A percentile compares a stretch with the other conserved stretches of the same genome.
Evolutionary conservation across 305 asterid species (phyloP).

Genomic region (Fraxinus floribunda): DNA sequence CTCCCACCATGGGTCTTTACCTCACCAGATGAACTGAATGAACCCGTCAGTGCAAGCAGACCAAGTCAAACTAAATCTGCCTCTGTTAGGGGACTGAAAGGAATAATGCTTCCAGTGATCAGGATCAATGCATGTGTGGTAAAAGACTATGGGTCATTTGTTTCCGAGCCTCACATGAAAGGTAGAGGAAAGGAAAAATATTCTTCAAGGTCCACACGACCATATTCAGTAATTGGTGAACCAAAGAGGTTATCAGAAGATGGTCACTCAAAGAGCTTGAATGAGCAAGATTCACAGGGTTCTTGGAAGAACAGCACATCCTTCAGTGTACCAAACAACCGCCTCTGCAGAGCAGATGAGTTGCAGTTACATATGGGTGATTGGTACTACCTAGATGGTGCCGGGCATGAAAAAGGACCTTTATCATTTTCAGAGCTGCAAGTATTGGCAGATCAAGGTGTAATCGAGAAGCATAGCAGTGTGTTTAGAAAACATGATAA

Average conservation of each 20-base stretch:
- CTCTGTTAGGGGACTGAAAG: constrained; percentile 63
- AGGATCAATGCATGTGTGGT: constrained; percentile 99
- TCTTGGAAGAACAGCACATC: constrained; percentile 45
- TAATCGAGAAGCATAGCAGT: constrained; percentile 74
- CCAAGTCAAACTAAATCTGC: constrained; percentile 49
- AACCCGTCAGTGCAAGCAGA: constrained; percentile 44
- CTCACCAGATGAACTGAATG: constrained; percentile 80
- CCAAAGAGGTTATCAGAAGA: constrained; percentile 74
- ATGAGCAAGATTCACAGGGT: constrained; percentile 58
- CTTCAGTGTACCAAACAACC: constrained; percentile 58
- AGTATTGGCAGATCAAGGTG: constrained; percentile 78
- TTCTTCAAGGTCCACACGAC: constrained; percentile 58
- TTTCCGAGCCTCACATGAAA: constrained; percentile 74
- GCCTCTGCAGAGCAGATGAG: constrained; percentile 68
- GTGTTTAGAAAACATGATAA: constrained; percentile 80
- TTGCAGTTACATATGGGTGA: constrained; percentile 77
- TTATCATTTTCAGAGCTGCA: constrained; percentile 75
- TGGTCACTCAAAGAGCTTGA: constrained; percentile 48
- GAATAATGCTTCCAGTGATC: constrained; percentile 85
- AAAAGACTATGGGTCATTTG: constrained; percentile 84
- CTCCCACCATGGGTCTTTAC: constrained; percentile 90
- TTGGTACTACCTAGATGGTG: constrained; percentile 97
- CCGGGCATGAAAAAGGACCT: constrained; percentile 97
- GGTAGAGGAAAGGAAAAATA: constrained; percentile 69
- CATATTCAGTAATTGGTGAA: constrained; percentile 55